These are phyloP conservation scores for Exophiala spinifera DNA, from an alignment of 2,329 filamentous ascomycete species.

Conservation along the genomic window DNA sequence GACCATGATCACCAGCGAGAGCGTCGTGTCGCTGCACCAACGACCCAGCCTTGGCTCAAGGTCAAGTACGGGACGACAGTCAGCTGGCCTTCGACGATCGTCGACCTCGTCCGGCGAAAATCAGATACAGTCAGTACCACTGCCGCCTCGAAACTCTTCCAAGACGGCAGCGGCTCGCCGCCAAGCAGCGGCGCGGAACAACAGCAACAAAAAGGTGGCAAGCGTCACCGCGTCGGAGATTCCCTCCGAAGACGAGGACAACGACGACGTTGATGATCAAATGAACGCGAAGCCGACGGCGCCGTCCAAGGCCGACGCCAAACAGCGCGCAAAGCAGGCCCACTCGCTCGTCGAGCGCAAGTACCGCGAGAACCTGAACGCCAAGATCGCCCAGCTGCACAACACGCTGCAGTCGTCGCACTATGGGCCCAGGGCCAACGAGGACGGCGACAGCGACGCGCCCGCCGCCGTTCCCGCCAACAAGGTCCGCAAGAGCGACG, in stretches of 20 bases:
- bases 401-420: constrained; percentile 26
- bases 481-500: constrained; percentile 27
- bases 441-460: constrained; percentile 18
- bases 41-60: constrained; percentile 17
- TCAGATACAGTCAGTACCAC: constrained; percentile 13
- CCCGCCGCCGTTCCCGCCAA: constrained; percentile 6
- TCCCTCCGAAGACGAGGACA: constrained; percentile 15
- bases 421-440: constrained; percentile 21
- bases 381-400: constrained; percentile 29
- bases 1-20: constrained; percentile 24
- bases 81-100: constrained; percentile 2
- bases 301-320: constrained; percentile 24
- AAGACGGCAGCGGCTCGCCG: constrained; percentile 7
- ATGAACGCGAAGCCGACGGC: constrained; percentile 14
- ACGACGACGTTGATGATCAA: constrained; percentile 12
- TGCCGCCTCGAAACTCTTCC: constrained; percentile 11
- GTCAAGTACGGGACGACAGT: constrained; percentile 7
- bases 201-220: constrained; percentile 2
- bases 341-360: constrained; percentile 30
- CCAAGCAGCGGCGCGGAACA: constrained; percentile 2
- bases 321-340: constrained; percentile 28
- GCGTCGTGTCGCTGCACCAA: constrained; percentile 20
- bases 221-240: constrained; percentile 2
- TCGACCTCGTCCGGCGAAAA: constrained; percentile 16
- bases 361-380: constrained; percentile 30